Conservation (phyloP, 148 eudicot genomes). For the Amaranthus cruentus region DNA sequence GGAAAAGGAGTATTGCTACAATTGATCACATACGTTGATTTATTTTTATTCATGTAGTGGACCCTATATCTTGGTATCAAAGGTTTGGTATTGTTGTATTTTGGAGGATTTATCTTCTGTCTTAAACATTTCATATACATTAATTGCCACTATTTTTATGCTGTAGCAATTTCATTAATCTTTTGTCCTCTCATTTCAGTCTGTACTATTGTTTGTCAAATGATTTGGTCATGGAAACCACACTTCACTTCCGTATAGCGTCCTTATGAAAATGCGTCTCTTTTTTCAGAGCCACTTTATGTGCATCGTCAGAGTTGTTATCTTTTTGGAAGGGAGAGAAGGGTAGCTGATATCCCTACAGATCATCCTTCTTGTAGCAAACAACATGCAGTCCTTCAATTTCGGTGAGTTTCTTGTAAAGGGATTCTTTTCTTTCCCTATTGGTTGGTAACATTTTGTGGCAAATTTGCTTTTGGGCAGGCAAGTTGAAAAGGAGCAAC, state of each 20-base stretch:
- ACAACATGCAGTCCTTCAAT: conserved; percentile 95
- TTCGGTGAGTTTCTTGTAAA: conserved; percentile 35
- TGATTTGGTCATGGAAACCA: neutral
- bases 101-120: too few species aligned
- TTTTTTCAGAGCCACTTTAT: conserved; percentile 78
- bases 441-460: neutral
- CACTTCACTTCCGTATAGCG: neutral
- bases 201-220: neutral
- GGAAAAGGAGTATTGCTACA: too few species aligned
- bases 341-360: conserved; percentile 90
- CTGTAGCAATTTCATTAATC: neutral
- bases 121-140: too few species aligned
- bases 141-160: too few species aligned
- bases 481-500: conserved; percentile 84
- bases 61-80: too few species aligned
- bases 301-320: conserved; percentile 93
- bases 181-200: neutral
- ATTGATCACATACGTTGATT: too few species aligned
- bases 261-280: conserved; percentile 13
- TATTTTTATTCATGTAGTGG: too few species aligned
- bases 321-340: conserved; percentile 94
- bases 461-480: conserved; percentile 35
- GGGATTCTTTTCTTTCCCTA: neutral
- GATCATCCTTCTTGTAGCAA: conserved; percentile 97
- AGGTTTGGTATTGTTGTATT: too few species aligned